Base-by-base conservation (phyloP, 352 stramenopile genomes). In the Phytopythium chamaehyphon region DNA sequence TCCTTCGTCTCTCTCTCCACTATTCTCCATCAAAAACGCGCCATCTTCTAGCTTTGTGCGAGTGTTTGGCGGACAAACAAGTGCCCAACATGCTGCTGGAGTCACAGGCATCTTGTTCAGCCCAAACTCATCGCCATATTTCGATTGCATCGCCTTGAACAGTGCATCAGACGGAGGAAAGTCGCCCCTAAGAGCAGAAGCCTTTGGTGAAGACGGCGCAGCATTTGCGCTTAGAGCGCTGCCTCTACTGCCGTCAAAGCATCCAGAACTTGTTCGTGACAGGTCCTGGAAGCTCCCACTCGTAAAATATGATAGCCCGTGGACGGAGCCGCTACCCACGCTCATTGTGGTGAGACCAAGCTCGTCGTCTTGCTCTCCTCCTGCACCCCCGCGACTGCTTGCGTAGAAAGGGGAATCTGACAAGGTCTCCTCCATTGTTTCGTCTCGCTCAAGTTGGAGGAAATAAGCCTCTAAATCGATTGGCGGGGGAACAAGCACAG, bases 401-500 rank as follows among this genome's bases (percentile, higher is more conserved):
- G 14, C 23, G 47, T 53, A 35, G n/a, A 53, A 1, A n/a, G 31
- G 47, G 1, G 31, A 10, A 6, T 53, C 47, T 8, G 47, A 50
- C 24, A 23, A 19, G n/a, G 2, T 31, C 31, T 64, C 46, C 6
- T 66, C 64, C 14, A 77, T 51, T 26, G 39, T 60, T 48, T 84
- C 66, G 15, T 91, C 83, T 24, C 86, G 86, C 24, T 92, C 81
- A 3, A 90, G 59, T 47, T 94, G 77, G 7, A 60, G 60, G 23
- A 76, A 90, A 54, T 92, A 94, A 19, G 76, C 83, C 37, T 90
- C 79, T 26, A 94, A 51, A 58, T 94, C 83, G 37, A 94, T 88
- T 23, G 83, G 83, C 3, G 83, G 81, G 0, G 83, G 83, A 6
- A 91, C 81, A 4, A 94, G 54, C 38, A 88, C 75, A 1, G 76